Evolutionary conservation across 2,329 filamentous ascomycete species (phyloP).

Genomic region (Hortaea sp.): DNA sequence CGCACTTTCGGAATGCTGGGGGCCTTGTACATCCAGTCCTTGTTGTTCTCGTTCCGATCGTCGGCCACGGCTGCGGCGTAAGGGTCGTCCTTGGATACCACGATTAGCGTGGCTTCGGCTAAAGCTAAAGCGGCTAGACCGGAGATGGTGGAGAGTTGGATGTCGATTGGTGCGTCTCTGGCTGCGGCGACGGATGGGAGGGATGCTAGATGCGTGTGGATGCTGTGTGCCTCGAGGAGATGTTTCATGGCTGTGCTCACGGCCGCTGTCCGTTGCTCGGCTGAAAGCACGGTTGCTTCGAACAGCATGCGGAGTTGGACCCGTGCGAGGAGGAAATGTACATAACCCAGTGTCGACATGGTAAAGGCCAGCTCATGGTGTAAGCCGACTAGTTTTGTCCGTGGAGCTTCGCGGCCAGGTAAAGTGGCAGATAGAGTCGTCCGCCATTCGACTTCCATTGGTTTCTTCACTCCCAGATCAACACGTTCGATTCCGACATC

Average conservation of each 20-base stretch:
- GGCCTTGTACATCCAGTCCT: conserved; percentile 93
- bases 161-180: conserved; percentile 30
- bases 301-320: conserved; percentile 65
- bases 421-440: conserved; percentile 60
- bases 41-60: conserved; percentile 69
- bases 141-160: conserved; percentile 33
- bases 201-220: conserved; percentile 59
- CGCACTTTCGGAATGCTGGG: conserved; percentile 82
- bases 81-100: conserved; percentile 87
- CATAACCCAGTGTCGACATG: conserved; percentile 65
- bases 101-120: conserved; percentile 81
- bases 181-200: conserved; percentile 40
- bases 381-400: conserved; percentile 62
- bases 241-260: conserved; percentile 67
- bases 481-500: conserved; percentile 50
- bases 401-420: conserved; percentile 52
- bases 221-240: conserved; percentile 66
- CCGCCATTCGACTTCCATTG: conserved; percentile 69
- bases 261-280: conserved; percentile 58
- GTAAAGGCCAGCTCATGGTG: conserved; percentile 77
- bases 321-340: conserved; percentile 63
- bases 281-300: conserved; percentile 49
- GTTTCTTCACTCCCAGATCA: conserved; percentile 55
- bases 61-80: conserved; percentile 77
- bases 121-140: conserved; percentile 54